Percentiles rank a stretch among this genome's conserved stretches.
Evolutionary conservation across 768 basidiomycete species (phyloP).

Genomic region (Lentinula detonsa): DNA sequence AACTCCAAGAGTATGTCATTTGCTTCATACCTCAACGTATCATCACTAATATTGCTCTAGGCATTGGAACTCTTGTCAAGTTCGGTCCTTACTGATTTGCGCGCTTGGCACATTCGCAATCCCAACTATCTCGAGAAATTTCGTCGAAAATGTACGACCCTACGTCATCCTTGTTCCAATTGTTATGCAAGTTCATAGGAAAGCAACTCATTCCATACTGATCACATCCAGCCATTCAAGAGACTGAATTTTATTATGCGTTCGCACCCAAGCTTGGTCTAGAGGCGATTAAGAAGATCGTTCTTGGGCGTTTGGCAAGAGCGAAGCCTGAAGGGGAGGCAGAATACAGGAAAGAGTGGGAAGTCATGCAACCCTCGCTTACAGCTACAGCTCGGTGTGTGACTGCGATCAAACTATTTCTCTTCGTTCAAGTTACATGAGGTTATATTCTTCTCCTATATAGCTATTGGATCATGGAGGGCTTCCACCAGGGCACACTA

Average conservation of each 20-base stretch:
- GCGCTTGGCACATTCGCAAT: not conserved
- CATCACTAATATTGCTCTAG: not conserved
- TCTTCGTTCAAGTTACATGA: too few relatives aligned
- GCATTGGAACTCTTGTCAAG: not conserved
- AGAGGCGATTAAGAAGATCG: constrained; percentile 9
- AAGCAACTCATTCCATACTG: not conserved
- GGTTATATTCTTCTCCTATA: not conserved
- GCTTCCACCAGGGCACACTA: not conserved
- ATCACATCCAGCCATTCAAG: not conserved
- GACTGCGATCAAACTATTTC: not conserved
- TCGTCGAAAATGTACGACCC: not conserved
- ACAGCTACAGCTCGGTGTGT: constrained; percentile 14
- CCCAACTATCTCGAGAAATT: not conserved
- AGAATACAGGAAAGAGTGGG: constrained; percentile 10
- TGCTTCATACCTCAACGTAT: not conserved
- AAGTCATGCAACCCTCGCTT: constrained; percentile 9
- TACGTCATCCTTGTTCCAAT: not conserved
- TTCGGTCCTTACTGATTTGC: not conserved
- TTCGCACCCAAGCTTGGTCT: not conserved
- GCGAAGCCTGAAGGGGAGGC: not conserved
- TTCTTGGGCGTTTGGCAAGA: constrained; percentile 6
- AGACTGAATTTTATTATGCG: not conserved
- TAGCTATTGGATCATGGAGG: constrained; percentile 2
- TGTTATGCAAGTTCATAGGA: not conserved
- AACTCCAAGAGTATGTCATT: not conserved